phyloP scores from a whole-genome alignment of 2,329 filamentous ascomycete genomes.

The Xylaria sp. region DNA sequence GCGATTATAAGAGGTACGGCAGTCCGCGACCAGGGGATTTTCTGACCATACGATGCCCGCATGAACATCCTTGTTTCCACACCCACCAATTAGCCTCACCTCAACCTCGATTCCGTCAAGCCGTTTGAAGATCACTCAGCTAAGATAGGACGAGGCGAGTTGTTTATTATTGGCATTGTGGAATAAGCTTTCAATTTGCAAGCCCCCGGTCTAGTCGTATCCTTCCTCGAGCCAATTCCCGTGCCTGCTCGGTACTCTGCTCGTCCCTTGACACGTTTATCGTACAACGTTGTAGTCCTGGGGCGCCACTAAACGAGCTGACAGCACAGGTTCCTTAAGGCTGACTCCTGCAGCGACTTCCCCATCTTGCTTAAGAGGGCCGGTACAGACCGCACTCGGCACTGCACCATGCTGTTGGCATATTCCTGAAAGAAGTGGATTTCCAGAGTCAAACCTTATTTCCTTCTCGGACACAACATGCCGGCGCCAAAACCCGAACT shows the following conservation, averaged over 20 bases:
- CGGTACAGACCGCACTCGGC: slow-evolving; percentile 28
- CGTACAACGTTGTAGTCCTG: slow-evolving; percentile 26
- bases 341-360: slow-evolving; percentile 36
- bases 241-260: slow-evolving; percentile 26
- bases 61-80: slow-evolving; percentile 32
- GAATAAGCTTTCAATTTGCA: slow-evolving; percentile 35
- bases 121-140: slow-evolving; percentile 36
- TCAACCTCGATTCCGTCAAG: slow-evolving; percentile 26
- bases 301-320: slow-evolving; percentile 28
- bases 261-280: slow-evolving; percentile 7
- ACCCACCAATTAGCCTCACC: slow-evolving; percentile 34
- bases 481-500: slow-evolving; percentile 42
- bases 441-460: slow-evolving; percentile 1
- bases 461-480: slow-evolving; percentile 31
- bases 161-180: slow-evolving; percentile 35
- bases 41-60: slow-evolving; percentile 28
- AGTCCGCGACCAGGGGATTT: slow-evolving; percentile 22
- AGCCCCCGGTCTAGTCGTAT: slow-evolving; percentile 19
- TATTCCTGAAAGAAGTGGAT: slow-evolving; percentile 30
- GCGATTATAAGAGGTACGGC: slow-evolving; percentile 32
- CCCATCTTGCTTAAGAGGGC: slow-evolving; percentile 33
- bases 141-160: slow-evolving; percentile 33
- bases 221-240: slow-evolving; percentile 14
- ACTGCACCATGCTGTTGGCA: slow-evolving; percentile 20
- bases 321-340: slow-evolving; percentile 28